phyloP scores from a whole-genome alignment of 2,329 filamentous ascomycete genomes.

The Fusarium marasasianum region DNA sequence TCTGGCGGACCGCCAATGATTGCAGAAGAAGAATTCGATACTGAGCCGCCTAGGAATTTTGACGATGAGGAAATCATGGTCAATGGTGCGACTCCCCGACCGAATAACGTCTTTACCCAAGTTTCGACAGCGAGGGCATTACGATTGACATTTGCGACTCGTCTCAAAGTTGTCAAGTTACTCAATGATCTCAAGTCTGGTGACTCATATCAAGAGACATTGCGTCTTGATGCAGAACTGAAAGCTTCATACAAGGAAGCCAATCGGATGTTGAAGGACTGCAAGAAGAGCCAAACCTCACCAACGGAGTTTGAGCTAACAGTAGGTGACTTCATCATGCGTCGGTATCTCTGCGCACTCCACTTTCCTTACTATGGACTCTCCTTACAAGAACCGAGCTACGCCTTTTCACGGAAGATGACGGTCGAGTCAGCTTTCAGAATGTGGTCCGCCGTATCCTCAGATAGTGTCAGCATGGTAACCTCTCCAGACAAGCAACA shows the following conservation, averaged over 20 bases:
- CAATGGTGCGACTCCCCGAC: slow-evolving; percentile 45
- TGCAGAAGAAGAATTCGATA: slow-evolving; percentile 57
- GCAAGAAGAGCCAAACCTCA: slow-evolving; percentile 22
- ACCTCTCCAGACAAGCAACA: slow-evolving; percentile 36
- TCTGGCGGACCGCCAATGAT: slow-evolving; percentile 59
- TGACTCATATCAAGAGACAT: slow-evolving; percentile 55
- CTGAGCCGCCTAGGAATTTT: slow-evolving; percentile 58
- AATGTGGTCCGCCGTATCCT: slow-evolving; percentile 53
- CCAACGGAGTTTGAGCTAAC: slow-evolving; percentile 54
- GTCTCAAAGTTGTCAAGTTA: slow-evolving; percentile 54
- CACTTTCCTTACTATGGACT: slow-evolving; percentile 62
- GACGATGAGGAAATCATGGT: slow-evolving; percentile 58
- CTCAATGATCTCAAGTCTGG: slow-evolving; percentile 54
- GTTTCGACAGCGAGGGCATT: slow-evolving; percentile 54
- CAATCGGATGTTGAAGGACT: slow-evolving; percentile 45
- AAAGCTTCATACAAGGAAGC: slow-evolving; percentile 54
- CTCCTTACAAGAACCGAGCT: slow-evolving; percentile 54
- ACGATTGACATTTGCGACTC: slow-evolving; percentile 53
- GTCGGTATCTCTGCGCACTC: slow-evolving; percentile 64
- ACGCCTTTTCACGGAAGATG: slow-evolving; percentile 61
- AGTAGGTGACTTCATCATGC: slow-evolving; percentile 60
- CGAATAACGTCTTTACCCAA: slow-evolving; percentile 51
- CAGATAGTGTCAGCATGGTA: not conserved
- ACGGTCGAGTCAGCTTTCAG: slow-evolving; percentile 59
- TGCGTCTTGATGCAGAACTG: slow-evolving; percentile 56